Percentiles rank a stretch among this genome's conserved stretches.
These are phyloP conservation scores for Amanita muscaria DNA, from an alignment of 768 basidiomycete genomes.

Conservation along the genomic window DNA sequence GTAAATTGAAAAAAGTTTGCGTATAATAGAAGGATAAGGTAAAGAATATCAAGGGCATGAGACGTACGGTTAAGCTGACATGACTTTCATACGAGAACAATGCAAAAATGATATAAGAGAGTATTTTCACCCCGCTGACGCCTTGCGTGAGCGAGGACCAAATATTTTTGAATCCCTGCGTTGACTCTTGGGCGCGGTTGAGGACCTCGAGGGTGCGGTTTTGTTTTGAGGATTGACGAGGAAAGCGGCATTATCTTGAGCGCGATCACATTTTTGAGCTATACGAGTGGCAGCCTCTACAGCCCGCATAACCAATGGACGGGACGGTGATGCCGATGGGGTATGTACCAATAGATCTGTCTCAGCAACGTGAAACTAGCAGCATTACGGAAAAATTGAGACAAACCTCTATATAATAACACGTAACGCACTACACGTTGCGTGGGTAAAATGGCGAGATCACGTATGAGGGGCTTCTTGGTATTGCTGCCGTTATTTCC, in stretches of 20 bases:
- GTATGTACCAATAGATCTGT: constrained; percentile 51
- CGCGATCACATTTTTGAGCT: constrained; percentile 50
- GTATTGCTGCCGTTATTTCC: background rate
- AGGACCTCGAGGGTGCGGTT: background rate
- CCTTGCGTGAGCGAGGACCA: background rate
- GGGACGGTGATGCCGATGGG: constrained; percentile 42
- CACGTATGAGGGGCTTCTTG: constrained; percentile 31
- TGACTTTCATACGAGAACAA: no score
- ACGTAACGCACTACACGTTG: constrained; percentile 66
- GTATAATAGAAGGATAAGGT: background rate
- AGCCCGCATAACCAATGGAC: constrained; percentile 47
- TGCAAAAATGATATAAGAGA: no score
- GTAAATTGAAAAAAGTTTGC: no score
- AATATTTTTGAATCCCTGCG: constrained; percentile 1
- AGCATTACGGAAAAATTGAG: background rate
- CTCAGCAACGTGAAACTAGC: constrained; percentile 5
- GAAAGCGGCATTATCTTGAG: constrained; percentile 43
- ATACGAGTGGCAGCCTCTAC: constrained; percentile 49
- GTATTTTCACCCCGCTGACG: background rate
- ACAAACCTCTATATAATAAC: constrained; percentile 48
- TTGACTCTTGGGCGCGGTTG: background rate
- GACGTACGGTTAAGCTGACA: no score
- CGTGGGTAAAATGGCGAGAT: constrained; percentile 57
- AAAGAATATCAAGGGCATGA: background rate
- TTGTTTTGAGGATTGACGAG: background rate